A percentile compares a stretch with the other conserved stretches of the same genome.
phyloP scores from a whole-genome alignment of 2,329 filamentous ascomycete species.

The Lachnellula cervina region DNA sequence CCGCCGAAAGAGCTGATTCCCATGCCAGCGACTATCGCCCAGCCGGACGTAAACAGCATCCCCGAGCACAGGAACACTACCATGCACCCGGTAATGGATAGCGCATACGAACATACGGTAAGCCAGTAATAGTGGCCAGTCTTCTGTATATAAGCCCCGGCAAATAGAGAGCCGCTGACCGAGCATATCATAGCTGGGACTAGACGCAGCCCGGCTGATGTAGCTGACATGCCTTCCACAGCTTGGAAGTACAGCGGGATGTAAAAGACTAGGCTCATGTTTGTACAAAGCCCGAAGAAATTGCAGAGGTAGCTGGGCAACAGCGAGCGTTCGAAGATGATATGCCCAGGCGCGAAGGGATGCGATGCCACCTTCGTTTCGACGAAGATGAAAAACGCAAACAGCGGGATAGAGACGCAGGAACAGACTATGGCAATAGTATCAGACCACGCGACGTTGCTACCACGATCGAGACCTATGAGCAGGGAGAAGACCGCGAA shows the following conservation, averaged over 20 bases:
- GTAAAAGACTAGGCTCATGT: slow-evolving; percentile 51
- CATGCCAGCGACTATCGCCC: slow-evolving; percentile 53
- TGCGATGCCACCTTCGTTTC: slow-evolving; percentile 64
- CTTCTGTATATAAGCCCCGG: slow-evolving; percentile 62
- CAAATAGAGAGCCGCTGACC: slow-evolving; percentile 59
- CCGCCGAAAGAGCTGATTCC: slow-evolving; percentile 45
- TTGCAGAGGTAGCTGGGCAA: slow-evolving; percentile 66
- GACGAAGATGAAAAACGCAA: slow-evolving; percentile 61
- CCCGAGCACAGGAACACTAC: slow-evolving; percentile 55
- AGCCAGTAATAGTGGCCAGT: slow-evolving; percentile 69
- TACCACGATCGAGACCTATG: slow-evolving; percentile 66
- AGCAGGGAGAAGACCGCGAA: slow-evolving; percentile 38
- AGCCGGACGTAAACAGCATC: slow-evolving; percentile 42
- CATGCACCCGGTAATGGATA: slow-evolving; percentile 50
- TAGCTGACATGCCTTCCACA: slow-evolving; percentile 58
- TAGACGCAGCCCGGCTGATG: slow-evolving; percentile 58
- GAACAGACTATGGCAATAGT: slow-evolving; percentile 54
- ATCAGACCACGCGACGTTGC: slow-evolving; percentile 64
- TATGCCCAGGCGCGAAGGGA: slow-evolving; percentile 69
- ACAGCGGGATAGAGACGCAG: slow-evolving; percentile 51
- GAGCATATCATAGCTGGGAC: slow-evolving; percentile 60
- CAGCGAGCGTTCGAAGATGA: slow-evolving; percentile 64
- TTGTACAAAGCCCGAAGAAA: slow-evolving; percentile 63
- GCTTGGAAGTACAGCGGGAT: slow-evolving; percentile 76
- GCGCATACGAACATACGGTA: slow-evolving; percentile 52